phyloP scores from a whole-genome alignment of 352 stramenopile species.

The Phytophthora brassicae region DNA sequence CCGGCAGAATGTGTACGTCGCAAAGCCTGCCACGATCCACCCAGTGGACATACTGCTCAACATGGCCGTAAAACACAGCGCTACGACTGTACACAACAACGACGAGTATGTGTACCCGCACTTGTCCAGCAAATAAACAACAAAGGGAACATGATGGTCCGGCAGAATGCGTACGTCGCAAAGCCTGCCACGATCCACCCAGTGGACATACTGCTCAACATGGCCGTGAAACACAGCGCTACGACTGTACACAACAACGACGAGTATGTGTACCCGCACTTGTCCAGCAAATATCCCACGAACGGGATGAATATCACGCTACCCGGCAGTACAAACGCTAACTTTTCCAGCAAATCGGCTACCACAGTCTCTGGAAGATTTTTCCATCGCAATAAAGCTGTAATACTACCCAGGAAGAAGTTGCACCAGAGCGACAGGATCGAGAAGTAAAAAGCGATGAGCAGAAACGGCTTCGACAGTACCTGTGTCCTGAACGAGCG shows the following conservation, averaged over 20 bases:
- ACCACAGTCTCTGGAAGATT: slow-evolving; percentile 44
- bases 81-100: slow-evolving; percentile 43
- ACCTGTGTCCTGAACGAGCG: slow-evolving; percentile 70
- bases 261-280: slow-evolving; percentile 63
- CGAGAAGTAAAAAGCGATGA: slow-evolving; percentile 74
- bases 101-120: slow-evolving; percentile 67
- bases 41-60: slow-evolving; percentile 38
- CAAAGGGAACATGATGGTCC: slow-evolving; percentile 81
- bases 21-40: slow-evolving; percentile 59
- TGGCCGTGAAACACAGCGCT: slow-evolving; percentile 48
- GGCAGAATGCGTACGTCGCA: slow-evolving; percentile 75
- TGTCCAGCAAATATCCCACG: slow-evolving; percentile 72
- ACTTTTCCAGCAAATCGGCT: slow-evolving; percentile 38
- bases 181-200: slow-evolving; percentile 60
- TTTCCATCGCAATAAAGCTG: slow-evolving; percentile 55
- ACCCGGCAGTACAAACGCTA: slow-evolving; percentile 67
- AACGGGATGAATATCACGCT: slow-evolving; percentile 77
- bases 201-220: slow-evolving; percentile 40
- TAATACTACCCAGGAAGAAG: slow-evolving; percentile 80
- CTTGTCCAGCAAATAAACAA: slow-evolving; percentile 73
- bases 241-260: slow-evolving; percentile 45
- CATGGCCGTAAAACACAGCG: slow-evolving; percentile 49
- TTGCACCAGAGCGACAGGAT: slow-evolving; percentile 82
- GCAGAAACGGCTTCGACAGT: slow-evolving; percentile 61
- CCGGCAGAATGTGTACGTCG: slow-evolving; percentile 78